phyloP scores from a whole-genome alignment of 345 rosid species.

The Gossypioides kirkii region DNA sequence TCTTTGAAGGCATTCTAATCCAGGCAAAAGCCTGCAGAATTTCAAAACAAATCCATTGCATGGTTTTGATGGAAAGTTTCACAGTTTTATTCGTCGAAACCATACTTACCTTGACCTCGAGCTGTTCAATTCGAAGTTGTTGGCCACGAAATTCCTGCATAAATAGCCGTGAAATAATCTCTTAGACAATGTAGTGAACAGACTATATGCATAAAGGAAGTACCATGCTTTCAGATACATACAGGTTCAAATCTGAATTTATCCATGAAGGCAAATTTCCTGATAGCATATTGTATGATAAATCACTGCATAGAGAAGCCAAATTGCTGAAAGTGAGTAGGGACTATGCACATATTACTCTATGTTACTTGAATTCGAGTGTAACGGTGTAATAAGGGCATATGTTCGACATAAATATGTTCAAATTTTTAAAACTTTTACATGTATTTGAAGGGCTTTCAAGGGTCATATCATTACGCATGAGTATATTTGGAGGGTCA shows the following conservation, averaged over 20 bases:
- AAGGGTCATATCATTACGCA: no score
- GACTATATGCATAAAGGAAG: not conserved
- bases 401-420: no score
- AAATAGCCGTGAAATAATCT: not conserved
- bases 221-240: constrained; percentile 12
- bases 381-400: no score
- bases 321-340: not conserved
- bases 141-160: constrained; percentile 35
- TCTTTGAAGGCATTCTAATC: constrained; percentile 37
- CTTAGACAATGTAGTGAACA: not conserved
- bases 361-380: no score
- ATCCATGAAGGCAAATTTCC: constrained; percentile 39
- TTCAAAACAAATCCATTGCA: constrained; percentile 11
- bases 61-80: not conserved
- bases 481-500: no score
- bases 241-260: constrained; percentile 23
- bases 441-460: no score
- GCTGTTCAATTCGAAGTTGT: constrained; percentile 28
- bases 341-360: not conserved
- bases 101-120: constrained; percentile 19
- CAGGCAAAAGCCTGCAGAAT: constrained; percentile 26
- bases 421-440: no score
- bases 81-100: not conserved
- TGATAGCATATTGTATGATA: constrained; percentile 33
- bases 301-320: constrained; percentile 29